Evolutionary conservation across 1,284 basidiomycete species (phyloP).

Genomic region (Apiotrichum montevideense): DNA sequence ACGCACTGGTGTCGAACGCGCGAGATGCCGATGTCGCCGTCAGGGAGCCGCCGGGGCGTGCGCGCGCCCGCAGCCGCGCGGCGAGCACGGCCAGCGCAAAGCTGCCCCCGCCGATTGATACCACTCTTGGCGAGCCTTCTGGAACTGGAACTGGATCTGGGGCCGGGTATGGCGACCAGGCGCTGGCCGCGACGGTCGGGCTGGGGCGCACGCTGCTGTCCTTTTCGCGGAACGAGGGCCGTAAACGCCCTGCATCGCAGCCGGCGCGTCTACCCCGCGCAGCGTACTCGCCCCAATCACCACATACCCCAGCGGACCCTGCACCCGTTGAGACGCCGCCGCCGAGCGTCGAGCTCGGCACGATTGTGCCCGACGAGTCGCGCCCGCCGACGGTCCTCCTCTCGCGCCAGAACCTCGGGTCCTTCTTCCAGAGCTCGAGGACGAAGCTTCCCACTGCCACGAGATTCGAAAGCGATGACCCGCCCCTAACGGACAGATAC

Average conservation of each 20-base stretch:
- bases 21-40: conserved; percentile 61
- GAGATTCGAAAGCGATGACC: conserved; percentile 56
- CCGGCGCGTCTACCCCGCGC: conserved; percentile 20
- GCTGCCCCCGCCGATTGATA: not conserved
- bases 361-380: conserved; percentile 75
- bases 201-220: conserved; percentile 33
- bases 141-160: not conserved
- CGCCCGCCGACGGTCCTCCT: conserved; percentile 66
- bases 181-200: conserved; percentile 32
- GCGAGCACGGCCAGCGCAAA: conserved; percentile 45
- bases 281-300: conserved; percentile 14
- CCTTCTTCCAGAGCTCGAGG: conserved; percentile 32
- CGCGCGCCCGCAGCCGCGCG: conserved; percentile 27
- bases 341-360: conserved; percentile 70
- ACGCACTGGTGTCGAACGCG: conserved; percentile 64
- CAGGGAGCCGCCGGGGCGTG: conserved; percentile 23
- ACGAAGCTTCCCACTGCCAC: conserved; percentile 45
- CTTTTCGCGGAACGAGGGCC: conserved; percentile 23
- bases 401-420: conserved; percentile 38
- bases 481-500: conserved; percentile 77
- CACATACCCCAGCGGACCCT: conserved; percentile 15
- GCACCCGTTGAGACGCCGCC: conserved; percentile 25
- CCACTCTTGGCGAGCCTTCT: not conserved
- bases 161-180: conserved; percentile 23
- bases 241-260: too few species aligned